These are phyloP conservation scores for Beauveria varroae DNA, from an alignment of 2,329 filamentous ascomycete genomes.

Conservation along the genomic window DNA sequence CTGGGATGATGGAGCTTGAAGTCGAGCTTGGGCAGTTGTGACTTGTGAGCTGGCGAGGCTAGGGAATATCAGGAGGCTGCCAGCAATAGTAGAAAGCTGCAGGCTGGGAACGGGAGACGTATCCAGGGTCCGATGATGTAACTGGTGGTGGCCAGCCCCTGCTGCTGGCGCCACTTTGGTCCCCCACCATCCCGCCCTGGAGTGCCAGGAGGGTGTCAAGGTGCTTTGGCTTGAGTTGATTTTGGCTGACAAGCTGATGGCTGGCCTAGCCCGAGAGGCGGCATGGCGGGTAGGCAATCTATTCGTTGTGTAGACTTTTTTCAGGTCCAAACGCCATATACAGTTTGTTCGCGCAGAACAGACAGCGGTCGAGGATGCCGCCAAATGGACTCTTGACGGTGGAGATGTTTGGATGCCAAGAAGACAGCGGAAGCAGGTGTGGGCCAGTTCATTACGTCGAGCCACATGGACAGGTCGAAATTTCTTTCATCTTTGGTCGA, in stretches of 20 bases:
- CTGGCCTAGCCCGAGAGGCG: not conserved
- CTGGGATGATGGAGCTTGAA: not conserved
- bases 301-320: not conserved
- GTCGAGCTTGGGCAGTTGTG: not conserved
- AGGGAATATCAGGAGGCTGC: not conserved
- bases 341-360: not conserved
- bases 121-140: slow-evolving; percentile 9
- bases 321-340: not conserved
- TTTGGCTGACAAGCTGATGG: not conserved
- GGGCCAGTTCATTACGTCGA: slow-evolving; percentile 4
- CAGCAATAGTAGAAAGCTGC: not conserved
- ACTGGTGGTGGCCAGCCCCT: not conserved
- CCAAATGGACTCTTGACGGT: not conserved
- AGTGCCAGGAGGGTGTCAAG: not conserved
- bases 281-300: not conserved
- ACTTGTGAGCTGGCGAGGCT: not conserved
- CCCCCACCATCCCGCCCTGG: not conserved
- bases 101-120: not conserved
- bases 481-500: not conserved
- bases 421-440: not conserved
- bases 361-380: not conserved
- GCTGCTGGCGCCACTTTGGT: not conserved
- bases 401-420: slow-evolving; percentile 5
- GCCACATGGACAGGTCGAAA: not conserved
- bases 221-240: not conserved